A percentile compares a stretch with the other conserved stretches of the same genome.
Evolutionary conservation across 208 protist species (phyloP).

Genomic region (Acanthamoeba lugdunensis): DNA sequence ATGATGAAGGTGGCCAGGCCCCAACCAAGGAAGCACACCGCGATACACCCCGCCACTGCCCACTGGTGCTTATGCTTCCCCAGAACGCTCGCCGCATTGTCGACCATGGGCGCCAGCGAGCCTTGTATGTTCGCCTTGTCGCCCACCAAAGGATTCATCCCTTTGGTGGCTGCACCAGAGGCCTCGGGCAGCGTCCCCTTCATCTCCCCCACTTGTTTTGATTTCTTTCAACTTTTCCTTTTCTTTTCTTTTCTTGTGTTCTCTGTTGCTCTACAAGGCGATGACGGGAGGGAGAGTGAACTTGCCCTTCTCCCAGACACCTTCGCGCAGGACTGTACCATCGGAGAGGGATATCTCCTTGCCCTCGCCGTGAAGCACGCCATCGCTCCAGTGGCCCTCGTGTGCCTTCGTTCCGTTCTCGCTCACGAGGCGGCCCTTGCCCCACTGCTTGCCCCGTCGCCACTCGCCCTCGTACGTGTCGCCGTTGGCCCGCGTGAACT

Average conservation of each 20-base stretch:
- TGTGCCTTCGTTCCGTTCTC: constrained; percentile 33
- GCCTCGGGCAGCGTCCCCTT: not conserved
- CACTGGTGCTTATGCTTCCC: not conserved
- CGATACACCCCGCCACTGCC: not conserved
- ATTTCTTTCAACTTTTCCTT: not conserved
- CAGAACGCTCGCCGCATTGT: not conserved
- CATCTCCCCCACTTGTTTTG: not conserved
- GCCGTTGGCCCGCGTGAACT: constrained; percentile 40
- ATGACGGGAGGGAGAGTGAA: constrained; percentile 34
- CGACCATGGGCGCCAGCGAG: not conserved
- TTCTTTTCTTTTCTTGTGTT: not conserved
- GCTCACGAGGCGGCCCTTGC: constrained; percentile 38
- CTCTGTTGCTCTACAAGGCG: not conserved
- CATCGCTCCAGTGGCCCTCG: constrained; percentile 47
- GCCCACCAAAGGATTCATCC: not conserved
- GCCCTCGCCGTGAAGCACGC: constrained; percentile 41
- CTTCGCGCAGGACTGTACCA: constrained; percentile 6
- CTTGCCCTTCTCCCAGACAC: constrained; percentile 52
- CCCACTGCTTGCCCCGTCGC: constrained; percentile 51
- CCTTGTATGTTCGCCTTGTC: not conserved
- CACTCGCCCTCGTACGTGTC: constrained; percentile 68
- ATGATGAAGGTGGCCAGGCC: constrained; percentile 57
- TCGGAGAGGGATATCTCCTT: constrained; percentile 28
- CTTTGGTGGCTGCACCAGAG: not conserved
- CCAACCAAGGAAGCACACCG: constrained; percentile 55